These are phyloP conservation scores for Rhinocladiella similis DNA, from an alignment of 2,329 filamentous ascomycete genomes.

Conservation along the genomic window DNA sequence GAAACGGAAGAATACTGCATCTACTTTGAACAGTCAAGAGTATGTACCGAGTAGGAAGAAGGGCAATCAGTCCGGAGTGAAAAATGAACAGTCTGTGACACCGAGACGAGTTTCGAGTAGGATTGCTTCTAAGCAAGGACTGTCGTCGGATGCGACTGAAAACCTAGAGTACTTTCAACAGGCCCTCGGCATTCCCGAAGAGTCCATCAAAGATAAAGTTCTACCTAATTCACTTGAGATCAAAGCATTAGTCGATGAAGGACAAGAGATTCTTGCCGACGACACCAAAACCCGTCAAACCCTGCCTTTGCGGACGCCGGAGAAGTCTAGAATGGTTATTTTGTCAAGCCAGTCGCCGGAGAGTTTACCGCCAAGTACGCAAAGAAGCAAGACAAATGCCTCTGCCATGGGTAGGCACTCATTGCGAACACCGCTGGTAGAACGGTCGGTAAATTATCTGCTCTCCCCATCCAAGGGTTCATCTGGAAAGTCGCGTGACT, in stretches of 20 bases:
- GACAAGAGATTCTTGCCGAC: neutral
- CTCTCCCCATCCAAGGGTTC: conserved; percentile 3
- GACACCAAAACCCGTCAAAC: neutral
- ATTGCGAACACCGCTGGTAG: conserved; percentile 19
- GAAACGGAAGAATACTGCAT: conserved; percentile 3
- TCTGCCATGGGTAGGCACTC: conserved; percentile 12
- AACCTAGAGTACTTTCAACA: conserved; percentile 21
- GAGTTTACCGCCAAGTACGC: conserved; percentile 20
- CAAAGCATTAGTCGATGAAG: conserved; percentile 21
- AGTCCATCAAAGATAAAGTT: neutral
- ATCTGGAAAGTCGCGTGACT: conserved; percentile 2
- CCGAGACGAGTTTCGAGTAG: conserved; percentile 18
- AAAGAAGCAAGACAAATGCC: neutral
- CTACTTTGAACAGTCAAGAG: conserved; percentile 16
- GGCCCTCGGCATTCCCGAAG: conserved; percentile 5
- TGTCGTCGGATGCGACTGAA: conserved; percentile 18
- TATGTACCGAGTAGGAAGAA: conserved; percentile 16
- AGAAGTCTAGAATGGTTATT: conserved; percentile 12
- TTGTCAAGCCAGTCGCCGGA: conserved; percentile 29
- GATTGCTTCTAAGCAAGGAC: conserved; percentile 16
- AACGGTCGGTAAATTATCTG: conserved; percentile 16
- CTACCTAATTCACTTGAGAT: conserved; percentile 12
- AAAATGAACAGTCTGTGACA: neutral
- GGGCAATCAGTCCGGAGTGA: neutral
- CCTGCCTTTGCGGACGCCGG: conserved; percentile 11